Evolutionary conservation across 495 filamentous ascomycete species (phyloP), one percentile per base, ranked within the genome.

Genomic region (Penicillium pancosmium): DNA sequence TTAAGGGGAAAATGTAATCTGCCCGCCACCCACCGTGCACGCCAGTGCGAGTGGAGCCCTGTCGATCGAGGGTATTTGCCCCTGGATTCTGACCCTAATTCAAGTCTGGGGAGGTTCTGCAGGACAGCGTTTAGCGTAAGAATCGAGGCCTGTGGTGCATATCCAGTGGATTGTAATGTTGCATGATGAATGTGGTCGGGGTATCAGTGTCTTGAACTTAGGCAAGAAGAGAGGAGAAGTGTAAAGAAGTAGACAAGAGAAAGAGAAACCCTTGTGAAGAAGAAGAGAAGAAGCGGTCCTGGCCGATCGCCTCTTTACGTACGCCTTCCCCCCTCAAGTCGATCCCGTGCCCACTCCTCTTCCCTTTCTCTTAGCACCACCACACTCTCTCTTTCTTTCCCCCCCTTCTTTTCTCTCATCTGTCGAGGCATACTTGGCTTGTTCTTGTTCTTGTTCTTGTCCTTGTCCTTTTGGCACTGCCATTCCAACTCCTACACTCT

Each of bases 21-120:
- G 11, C 31, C 41, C 18, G 40, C 16, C 34, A 47, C 41, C 56
- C 44, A 51, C 33, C 50, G 52, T 35, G 25, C 5, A 31, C 8
- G 16, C 12, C 62, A 60, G 60, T 55, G 49, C 47, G 8, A 8
- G 41, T 65, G 63, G 63, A 59, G 49, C 51, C 59, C 34, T 50
- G 55, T 55, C 58, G 62, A 65, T 65, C 55, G 55, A 31, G 41
- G 48, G 43, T n/a, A 12, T 44, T 5, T 27, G 44, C 55, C 58
- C 62, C 59, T 54, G 59, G 52, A 65, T 57, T 52, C 41, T 63
- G 48, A 54, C 40, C 21, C 50, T 36, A 51, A 40, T 46, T 46
- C n/a, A 4, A 47, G 57, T 61, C 57, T 57, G 62, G 56, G 50
- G 47, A 23, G 44, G 60, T 63, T 54, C 51, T 56, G 48, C 55